A percentile compares a stretch with the other conserved stretches of the same genome.
These are phyloP conservation scores for Annulohypoxylon maeteangense DNA, from an alignment of 495 filamentous ascomycete species.

Conservation along the genomic window DNA sequence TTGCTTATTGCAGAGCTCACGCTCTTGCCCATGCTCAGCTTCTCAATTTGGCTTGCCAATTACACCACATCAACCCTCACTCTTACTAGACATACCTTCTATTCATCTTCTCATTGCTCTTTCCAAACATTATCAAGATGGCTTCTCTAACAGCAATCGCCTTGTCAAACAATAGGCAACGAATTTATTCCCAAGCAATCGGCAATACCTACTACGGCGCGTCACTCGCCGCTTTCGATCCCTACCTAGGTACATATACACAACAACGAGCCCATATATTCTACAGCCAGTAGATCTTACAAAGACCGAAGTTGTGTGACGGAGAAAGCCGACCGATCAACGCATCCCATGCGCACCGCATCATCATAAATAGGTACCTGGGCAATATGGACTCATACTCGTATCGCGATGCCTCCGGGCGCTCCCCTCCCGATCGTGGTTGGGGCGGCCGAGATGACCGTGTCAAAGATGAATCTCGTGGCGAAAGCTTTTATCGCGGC, in stretches of 20 bases:
- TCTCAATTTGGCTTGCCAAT: conserved; percentile 50
- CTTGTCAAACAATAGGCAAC: conserved; percentile 59
- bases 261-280: conserved; percentile 5
- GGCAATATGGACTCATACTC: conserved; percentile 59
- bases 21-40: conserved; percentile 49
- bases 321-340: background rate
- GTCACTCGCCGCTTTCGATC: conserved; percentile 23
- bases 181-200: conserved; percentile 38
- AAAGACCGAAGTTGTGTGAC: background rate
- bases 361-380: background rate
- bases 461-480: conserved; percentile 58
- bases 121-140: conserved; percentile 49
- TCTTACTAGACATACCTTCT: conserved; percentile 43
- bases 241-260: conserved; percentile 23
- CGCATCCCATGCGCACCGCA: background rate
- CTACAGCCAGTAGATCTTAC: background rate
- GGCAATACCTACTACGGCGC: conserved; percentile 46
- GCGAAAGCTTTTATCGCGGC: conserved; percentile 65
- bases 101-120: conserved; percentile 46
- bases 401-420: conserved; percentile 57
- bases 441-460: conserved; percentile 64
- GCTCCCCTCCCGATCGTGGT: conserved; percentile 61
- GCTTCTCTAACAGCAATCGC: conserved; percentile 64
- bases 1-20: conserved; percentile 51
- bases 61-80: conserved; percentile 33